Base-by-base conservation (phyloP, 139 green algal genomes). In the Deuterostichococcus epilithicus region DNA sequence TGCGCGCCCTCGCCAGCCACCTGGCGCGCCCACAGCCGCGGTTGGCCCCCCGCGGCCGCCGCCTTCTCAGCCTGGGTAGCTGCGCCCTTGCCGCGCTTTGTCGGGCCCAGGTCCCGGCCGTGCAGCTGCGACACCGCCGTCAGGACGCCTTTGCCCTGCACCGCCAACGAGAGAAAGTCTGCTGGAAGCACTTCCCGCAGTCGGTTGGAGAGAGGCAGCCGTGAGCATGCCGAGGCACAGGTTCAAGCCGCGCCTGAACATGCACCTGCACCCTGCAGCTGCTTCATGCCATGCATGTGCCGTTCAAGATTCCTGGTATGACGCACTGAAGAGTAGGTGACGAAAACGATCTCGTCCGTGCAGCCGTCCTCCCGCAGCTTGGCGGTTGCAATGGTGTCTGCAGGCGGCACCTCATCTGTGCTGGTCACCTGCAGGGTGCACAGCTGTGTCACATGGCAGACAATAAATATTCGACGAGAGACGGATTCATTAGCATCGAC, bases 1-100 rank as follows among this genome's bases (percentile, higher is more conserved):
- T 95, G 86, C 25, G 88, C 75, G 1, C 94, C 91, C 81, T 98
- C 94, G 1, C 94, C 94, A 26, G 86, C 84, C 45, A 97, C 85
- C 78, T 91, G 86, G 39, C 80, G 72, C 28, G 81, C 86, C 90
- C 82, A 86, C 58, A 87, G 37, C 35, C 8, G 30, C 52, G 39
- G 38, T 28, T 15, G 34, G 25, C 1, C 32, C 22, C 33, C 37
- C 44, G 13, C 28, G 8, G 3, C 33, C 25, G 20, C 72, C 10
- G 45, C 70, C 66, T 79, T 1, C 10, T 28, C 36, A 22, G 18
- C 25, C n/a, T 70, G 37, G 5, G 10, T 6, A 34, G 26, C 30
- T 37, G 3, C 73, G 45, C 28, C 26, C 26, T 47, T 76, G 26
- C 34, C 39, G 39, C 42, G 38, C 38, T 35, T 42, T 10, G 73